phyloP scores from a whole-genome alignment of 2,329 filamentous ascomycete genomes.

The Emergomyces pasteurianus region DNA sequence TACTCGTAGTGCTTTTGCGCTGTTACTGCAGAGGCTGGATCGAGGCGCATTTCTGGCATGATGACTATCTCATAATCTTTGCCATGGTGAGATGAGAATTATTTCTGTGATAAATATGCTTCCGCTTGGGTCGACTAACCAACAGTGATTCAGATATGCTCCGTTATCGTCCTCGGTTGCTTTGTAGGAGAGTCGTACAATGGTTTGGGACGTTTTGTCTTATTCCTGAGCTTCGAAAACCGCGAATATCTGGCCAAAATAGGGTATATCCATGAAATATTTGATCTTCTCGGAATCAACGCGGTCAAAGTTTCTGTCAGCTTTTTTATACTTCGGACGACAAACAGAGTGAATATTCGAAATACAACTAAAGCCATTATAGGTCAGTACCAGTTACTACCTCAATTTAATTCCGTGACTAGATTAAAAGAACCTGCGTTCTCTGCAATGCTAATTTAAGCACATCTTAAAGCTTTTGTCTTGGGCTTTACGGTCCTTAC shows the following conservation, averaged over 20 bases:
- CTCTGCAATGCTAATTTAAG: neutral
- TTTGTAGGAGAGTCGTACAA: conserved; percentile 35
- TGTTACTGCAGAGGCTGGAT: conserved; percentile 7
- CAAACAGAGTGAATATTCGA: conserved; percentile 29
- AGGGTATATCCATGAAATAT: conserved; percentile 36
- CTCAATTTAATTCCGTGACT: neutral
- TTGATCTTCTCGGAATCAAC: conserved; percentile 35
- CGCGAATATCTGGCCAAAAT: conserved; percentile 29
- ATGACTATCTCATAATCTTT: conserved; percentile 9
- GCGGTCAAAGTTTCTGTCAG: conserved; percentile 39
- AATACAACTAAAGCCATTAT: conserved; percentile 32
- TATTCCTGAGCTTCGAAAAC: conserved; percentile 24
- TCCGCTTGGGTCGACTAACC: neutral
- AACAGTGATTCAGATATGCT: conserved; percentile 12
- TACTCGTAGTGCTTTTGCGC: conserved; percentile 8
- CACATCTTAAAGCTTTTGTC: conserved; percentile 28
- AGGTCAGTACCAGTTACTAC: conserved; percentile 11
- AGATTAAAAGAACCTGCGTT: neutral
- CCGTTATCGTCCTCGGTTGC: conserved; percentile 23
- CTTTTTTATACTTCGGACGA: conserved; percentile 35
- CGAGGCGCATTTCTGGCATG: conserved; percentile 5
- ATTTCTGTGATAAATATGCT: neutral
- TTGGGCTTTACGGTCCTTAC: conserved; percentile 32
- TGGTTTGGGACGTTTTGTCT: conserved; percentile 37
- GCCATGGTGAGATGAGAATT: conserved; percentile 5